phyloP scores from a whole-genome alignment of 352 stramenopile genomes.

The Phytopythium delawarense region DNA sequence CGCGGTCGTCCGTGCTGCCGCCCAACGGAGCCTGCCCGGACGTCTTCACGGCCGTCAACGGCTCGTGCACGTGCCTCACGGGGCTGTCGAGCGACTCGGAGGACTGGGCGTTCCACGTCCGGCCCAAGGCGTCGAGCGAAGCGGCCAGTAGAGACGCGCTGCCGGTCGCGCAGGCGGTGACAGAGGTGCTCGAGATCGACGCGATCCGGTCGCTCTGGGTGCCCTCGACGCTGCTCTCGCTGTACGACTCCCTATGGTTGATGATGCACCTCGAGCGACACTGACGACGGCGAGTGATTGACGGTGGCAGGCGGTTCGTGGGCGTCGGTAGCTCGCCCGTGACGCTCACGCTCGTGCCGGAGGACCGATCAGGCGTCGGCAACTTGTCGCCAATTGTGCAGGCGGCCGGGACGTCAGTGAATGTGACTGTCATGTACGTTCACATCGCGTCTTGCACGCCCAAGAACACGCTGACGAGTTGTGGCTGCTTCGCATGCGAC shows the following conservation, averaged over 20 bases:
- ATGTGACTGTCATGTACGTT: conserved; percentile 16
- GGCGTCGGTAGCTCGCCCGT: conserved; percentile 14
- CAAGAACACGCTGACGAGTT: not conserved
- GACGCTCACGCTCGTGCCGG: conserved; percentile 19
- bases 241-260: conserved; percentile 14
- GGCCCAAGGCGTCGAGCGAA: conserved; percentile 1
- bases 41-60: conserved; percentile 22
- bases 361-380: conserved; percentile 17
- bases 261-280: not conserved
- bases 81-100: conserved; percentile 9
- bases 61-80: conserved; percentile 39
- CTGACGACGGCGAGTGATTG: conserved; percentile 1
- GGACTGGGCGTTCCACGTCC: conserved; percentile 21
- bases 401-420: conserved; percentile 10
- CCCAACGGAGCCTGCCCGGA: conserved; percentile 27
- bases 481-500: not conserved
- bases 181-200: conserved; percentile 18
- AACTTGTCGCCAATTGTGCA: conserved; percentile 14
- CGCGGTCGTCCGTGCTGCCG: conserved; percentile 13
- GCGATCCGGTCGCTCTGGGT: conserved; percentile 27
- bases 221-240: conserved; percentile 13
- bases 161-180: conserved; percentile 7
- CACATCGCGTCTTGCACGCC: not conserved
- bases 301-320: conserved; percentile 16
- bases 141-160: not conserved